phyloP scores from a whole-genome alignment of 2,329 filamentous ascomycete species.

The Geosmithia morbida region DNA sequence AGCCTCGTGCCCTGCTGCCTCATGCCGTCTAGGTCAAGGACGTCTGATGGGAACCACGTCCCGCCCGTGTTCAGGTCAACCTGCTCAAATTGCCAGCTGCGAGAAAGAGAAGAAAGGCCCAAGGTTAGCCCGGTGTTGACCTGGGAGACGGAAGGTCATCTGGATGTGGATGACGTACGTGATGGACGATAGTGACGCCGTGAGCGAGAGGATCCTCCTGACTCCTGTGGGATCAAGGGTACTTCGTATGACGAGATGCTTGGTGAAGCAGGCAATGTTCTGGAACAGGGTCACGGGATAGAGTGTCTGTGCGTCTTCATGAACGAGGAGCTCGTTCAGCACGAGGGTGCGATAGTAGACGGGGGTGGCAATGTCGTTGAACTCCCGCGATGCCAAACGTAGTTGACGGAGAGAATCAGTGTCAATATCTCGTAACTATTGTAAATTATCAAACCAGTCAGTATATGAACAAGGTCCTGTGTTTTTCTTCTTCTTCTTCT shows the following conservation, averaged over 20 bases:
- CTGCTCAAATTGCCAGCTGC: conserved; percentile 24
- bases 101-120: too few relatives aligned
- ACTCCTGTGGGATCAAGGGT: conserved; percentile 22
- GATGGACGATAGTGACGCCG: background rate
- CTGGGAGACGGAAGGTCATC: background rate
- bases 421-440: conserved; percentile 24
- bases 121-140: too few relatives aligned
- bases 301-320: conserved; percentile 13
- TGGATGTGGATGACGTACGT: background rate
- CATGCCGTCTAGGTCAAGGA: conserved; percentile 17
- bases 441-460: background rate
- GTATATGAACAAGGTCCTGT: too few relatives aligned
- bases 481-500: too few relatives aligned
- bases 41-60: conserved; percentile 22
- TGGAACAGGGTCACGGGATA: conserved; percentile 15
- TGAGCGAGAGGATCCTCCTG: conserved; percentile 13
- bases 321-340: conserved; percentile 22
- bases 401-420: conserved; percentile 14
- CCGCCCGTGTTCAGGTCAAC: conserved; percentile 11
- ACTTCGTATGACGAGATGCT: conserved; percentile 23
- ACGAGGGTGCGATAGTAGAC: conserved; percentile 23
- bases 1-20: conserved; percentile 15
- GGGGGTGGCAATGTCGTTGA: conserved; percentile 26
- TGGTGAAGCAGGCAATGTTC: conserved; percentile 22
- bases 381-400: conserved; percentile 22